These are phyloP conservation scores for Rhexocercosporidium sp. DNA, from an alignment of 2,329 filamentous ascomycete genomes.

Conservation along the genomic window DNA sequence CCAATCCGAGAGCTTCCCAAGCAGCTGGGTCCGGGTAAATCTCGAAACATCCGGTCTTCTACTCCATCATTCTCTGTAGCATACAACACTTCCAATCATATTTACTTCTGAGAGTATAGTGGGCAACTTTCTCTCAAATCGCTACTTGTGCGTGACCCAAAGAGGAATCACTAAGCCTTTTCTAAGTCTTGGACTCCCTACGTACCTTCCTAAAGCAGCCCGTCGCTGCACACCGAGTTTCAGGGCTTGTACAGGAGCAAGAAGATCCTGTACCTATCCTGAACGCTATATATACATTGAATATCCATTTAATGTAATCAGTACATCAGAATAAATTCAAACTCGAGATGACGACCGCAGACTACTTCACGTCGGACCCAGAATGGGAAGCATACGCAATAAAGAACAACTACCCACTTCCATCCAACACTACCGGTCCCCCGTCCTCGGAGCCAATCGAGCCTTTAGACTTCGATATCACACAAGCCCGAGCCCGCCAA, in stretches of 20 bases:
- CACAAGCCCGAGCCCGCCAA: background rate
- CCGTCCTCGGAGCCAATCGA: background rate
- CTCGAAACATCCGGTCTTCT: too few species aligned
- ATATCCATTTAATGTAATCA: background rate
- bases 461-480: background rate
- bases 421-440: background rate
- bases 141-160: background rate
- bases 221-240: background rate
- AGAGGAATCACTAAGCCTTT: background rate
- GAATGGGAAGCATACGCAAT: slow-evolving; percentile 4
- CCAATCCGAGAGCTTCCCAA: too few species aligned
- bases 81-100: too few species aligned
- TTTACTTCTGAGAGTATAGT: too few species aligned
- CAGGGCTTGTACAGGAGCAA: background rate
- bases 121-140: too few species aligned
- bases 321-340: background rate
- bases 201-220: background rate
- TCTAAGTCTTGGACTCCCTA: background rate
- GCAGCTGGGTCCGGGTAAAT: too few species aligned
- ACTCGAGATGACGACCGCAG: background rate
- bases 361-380: background rate
- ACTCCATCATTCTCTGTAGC: too few species aligned
- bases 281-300: background rate
- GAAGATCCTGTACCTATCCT: background rate
- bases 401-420: background rate